These are phyloP conservation scores for Colletotrichum truncatum DNA, from an alignment of 2,329 filamentous ascomycete species.

Conservation along the genomic window DNA sequence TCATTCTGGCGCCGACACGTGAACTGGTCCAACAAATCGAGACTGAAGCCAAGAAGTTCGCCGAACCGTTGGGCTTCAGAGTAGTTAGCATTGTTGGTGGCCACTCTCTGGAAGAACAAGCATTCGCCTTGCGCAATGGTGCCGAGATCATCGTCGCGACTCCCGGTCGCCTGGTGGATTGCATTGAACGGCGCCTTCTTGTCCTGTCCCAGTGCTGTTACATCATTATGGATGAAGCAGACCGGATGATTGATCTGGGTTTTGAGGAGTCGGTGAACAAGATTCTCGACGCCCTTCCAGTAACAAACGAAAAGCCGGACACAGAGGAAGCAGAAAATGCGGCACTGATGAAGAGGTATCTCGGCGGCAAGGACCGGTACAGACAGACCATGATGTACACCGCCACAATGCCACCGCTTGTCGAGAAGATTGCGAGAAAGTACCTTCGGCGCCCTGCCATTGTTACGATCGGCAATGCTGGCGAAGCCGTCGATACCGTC, in stretches of 20 bases:
- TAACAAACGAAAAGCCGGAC: constrained; percentile 94
- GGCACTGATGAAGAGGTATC: constrained; percentile 81
- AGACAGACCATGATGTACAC: constrained; percentile 99
- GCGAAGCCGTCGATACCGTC: constrained; percentile 96
- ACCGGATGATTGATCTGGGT: constrained; percentile 98
- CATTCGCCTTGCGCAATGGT: constrained; percentile 87
- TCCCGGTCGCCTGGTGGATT: constrained; percentile 95
- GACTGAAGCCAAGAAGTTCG: constrained; percentile 91
- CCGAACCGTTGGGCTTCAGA: constrained; percentile 87
- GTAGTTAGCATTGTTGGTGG: constrained; percentile 98
- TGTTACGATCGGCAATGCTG: constrained; percentile 92
- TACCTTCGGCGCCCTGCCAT: constrained; percentile 93
- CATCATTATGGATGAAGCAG: constrained; percentile 99
- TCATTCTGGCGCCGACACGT: constrained; percentile 95
- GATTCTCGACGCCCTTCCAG: constrained; percentile 93
- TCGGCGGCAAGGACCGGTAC: constrained; percentile 82
- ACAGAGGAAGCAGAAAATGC: constrained; percentile 90
- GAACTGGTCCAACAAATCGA: constrained; percentile 99
- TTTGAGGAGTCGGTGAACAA: constrained; percentile 98
- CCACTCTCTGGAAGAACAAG: constrained; percentile 93
- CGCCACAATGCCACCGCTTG: constrained; percentile 92
- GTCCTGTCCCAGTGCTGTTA: constrained; percentile 98
- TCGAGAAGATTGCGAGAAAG: constrained; percentile 96
- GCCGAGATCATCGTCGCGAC: constrained; percentile 99
- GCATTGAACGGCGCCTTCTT: constrained; percentile 90